Evolutionary conservation across 441 rosid genomes (phyloP).

Genomic region (Adansonia rubrostipa): DNA sequence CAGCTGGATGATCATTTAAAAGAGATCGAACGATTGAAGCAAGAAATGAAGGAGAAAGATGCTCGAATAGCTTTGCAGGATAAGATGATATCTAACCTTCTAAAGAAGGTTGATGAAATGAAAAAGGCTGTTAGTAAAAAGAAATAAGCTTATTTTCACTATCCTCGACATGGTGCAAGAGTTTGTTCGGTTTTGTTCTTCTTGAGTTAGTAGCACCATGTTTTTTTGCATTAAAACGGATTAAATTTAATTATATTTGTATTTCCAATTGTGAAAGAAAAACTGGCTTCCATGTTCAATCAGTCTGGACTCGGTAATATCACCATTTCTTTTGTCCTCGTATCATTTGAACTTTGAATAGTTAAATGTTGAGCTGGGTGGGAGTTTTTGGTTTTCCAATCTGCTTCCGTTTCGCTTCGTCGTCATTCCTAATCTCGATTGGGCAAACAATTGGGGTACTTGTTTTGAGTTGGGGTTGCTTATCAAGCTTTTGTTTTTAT

Average conservation of each 20-base stretch:
- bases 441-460: too few species aligned
- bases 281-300: background rate
- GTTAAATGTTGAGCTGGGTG: too few species aligned
- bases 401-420: too few species aligned
- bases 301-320: too few species aligned
- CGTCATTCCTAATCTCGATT: too few species aligned
- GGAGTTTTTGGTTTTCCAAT: too few species aligned
- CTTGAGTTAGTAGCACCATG: background rate
- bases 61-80: constrained; percentile 45
- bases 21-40: constrained; percentile 30
- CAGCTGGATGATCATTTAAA: constrained; percentile 22
- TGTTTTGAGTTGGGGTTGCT: too few species aligned
- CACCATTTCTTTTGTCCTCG: too few species aligned
- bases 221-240: background rate
- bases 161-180: background rate
- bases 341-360: too few species aligned
- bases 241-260: background rate
- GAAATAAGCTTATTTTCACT: background rate
- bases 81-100: constrained; percentile 34
- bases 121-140: constrained; percentile 24
- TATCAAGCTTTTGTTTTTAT: too few species aligned
- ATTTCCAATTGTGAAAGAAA: background rate
- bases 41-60: constrained; percentile 47
- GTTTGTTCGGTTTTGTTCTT: background rate
- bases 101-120: constrained; percentile 26